These are phyloP conservation scores for Suhomyces pyralidae DNA, from an alignment of 805 yeast species.

Conservation along the genomic window DNA sequence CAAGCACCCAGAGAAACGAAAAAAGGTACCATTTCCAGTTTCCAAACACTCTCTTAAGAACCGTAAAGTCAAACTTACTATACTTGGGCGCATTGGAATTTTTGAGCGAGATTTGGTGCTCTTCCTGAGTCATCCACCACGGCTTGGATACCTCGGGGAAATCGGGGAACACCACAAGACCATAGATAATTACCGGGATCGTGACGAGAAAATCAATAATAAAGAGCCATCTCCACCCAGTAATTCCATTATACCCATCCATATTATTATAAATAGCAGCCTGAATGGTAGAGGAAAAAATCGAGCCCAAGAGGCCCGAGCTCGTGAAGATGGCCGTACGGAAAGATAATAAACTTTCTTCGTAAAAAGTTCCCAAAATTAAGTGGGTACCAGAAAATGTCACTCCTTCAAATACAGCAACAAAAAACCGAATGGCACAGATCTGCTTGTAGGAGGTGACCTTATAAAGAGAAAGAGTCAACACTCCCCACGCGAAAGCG, in stretches of 20 bases:
- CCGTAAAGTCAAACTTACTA: conserved; percentile 25
- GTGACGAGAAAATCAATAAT: conserved; percentile 60
- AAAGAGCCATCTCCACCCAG: conserved; percentile 48
- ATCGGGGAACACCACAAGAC: conserved; percentile 59
- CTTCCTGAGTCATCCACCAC: conserved; percentile 40
- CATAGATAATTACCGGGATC: conserved; percentile 54
- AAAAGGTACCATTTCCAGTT: conserved; percentile 60
- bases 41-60: conserved; percentile 37
- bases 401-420: conserved; percentile 58
- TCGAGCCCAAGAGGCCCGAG: conserved; percentile 53
- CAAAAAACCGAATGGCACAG: conserved; percentile 57
- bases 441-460: conserved; percentile 47
- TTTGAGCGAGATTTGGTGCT: conserved; percentile 37
- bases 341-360: conserved; percentile 34
- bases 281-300: conserved; percentile 55
- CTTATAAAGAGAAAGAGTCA: conserved; percentile 51
- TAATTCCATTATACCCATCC: conserved; percentile 46
- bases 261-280: conserved; percentile 48
- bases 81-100: conserved; percentile 21
- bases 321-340: conserved; percentile 51
- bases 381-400: conserved; percentile 56
- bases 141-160: conserved; percentile 41
- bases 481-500: conserved; percentile 54
- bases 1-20: conserved; percentile 49
- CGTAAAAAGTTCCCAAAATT: conserved; percentile 51